phyloP scores from a whole-genome alignment of 2,329 filamentous ascomycete genomes.

The Fusarium oligoseptatum region DNA sequence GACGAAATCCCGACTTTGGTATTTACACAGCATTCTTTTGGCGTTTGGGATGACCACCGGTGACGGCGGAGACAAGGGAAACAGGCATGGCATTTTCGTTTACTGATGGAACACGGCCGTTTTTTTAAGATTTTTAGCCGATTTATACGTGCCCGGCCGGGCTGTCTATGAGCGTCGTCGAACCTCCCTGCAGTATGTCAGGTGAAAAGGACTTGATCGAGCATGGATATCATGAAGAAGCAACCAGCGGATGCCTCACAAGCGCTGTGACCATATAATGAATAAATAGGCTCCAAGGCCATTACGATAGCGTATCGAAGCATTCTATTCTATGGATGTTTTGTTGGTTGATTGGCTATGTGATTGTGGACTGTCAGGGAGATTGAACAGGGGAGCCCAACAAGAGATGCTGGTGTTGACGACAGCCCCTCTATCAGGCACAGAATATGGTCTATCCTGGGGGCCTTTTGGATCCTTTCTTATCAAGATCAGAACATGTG shows the following conservation, averaged over 20 bases:
- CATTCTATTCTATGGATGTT: neutral
- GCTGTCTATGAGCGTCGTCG: slow-evolving; percentile 23
- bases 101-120: slow-evolving; percentile 18
- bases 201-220: slow-evolving; percentile 7
- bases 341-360: neutral
- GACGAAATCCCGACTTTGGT: slow-evolving; percentile 9
- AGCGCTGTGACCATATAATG: slow-evolving; percentile 1
- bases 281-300: slow-evolving; percentile 12
- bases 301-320: slow-evolving; percentile 5
- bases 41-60: slow-evolving; percentile 35
- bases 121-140: neutral
- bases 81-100: slow-evolving; percentile 32
- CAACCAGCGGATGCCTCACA: slow-evolving; percentile 3
- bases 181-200: neutral
- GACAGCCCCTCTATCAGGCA: neutral
- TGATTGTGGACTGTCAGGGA: neutral
- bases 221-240: slow-evolving; percentile 11
- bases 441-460: neutral
- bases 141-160: slow-evolving; percentile 1
- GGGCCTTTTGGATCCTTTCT: neutral
- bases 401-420: neutral
- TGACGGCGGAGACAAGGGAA: slow-evolving; percentile 18
- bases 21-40: slow-evolving; percentile 41
- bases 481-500: neutral
- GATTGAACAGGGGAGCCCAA: neutral